Evolutionary conservation across 495 filamentous ascomycete species (phyloP), one percentile per base, ranked within the genome.

Genomic region (Penicillium soppii): DNA sequence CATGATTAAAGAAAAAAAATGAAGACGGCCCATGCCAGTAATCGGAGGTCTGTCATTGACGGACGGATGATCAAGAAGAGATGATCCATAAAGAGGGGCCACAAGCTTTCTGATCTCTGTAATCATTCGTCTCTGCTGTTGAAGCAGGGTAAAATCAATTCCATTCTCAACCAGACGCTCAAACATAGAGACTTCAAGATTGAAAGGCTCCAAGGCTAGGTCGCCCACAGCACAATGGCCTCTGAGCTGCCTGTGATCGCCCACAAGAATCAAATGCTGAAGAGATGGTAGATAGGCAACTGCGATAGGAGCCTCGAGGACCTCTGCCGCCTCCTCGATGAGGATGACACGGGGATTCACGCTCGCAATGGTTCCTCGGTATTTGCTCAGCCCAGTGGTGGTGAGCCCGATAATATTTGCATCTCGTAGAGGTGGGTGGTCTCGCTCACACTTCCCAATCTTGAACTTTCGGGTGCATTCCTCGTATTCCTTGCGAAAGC

Each of bases 361-460:
- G 20, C 82, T 83, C 10, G 87, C 80, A 19, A 97, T 68, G 0
- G 95, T 71, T 2, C 72, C 82, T 15, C 92, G 82, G 54, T 94
- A 92, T 58, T 97, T 97, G 61, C 84, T 89, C n/a, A 97, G 64
- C 4, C 94, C 94, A 0, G 92, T 91, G 0, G 84, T 87, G 5
- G 88, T 92, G 75, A 89, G 80, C 7, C 88, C 88, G 43, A 92
- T 71, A 1, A 91, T 50, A 55, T 82, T 87, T 7, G 79, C 70
- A 4, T 71, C 54, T 39, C 69, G 61, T 3, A 89, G 66, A 20
- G 81, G 62, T 8, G 64, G 56, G 42, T 69, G 53, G 59, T 87
- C 73, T 51, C 70, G 47, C 66, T 89, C 81, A 80, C 78, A 82
- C 43, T 64, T 75, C 3, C 81, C 76, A 26, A 86, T 73, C 20